Base-by-base conservation (phyloP, 495 filamentous ascomycete genomes). In the Tuber umbilicatum region DNA sequence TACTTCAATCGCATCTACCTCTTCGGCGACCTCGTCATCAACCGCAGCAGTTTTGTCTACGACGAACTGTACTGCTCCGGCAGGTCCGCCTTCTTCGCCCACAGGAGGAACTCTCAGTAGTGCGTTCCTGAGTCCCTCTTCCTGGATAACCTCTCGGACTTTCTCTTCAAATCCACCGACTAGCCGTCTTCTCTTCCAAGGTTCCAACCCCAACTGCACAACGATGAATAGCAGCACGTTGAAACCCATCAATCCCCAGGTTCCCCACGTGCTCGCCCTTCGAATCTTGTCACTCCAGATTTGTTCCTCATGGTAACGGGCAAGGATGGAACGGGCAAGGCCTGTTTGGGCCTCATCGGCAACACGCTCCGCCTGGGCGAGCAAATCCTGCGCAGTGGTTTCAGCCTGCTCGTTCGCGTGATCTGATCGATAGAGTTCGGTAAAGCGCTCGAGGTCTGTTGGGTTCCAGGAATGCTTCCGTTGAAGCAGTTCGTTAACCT, bases 241-340 rank as follows among this genome's bases (percentile, higher is more conserved):
- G 67, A 98, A 87, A 10, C 95, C 94, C 95, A 99, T 98, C 78
- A 99, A 84, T 0, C 95, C 95, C 91, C 96, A 97, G 3, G 95
- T 99, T 37, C 95, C 94, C 95, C 95, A 99, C 7, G 95, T 98
- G 79, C 90, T 93, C 88, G 97, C 97, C 74, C 95, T 86, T 64
- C 95, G 88, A 82, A 99, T 99, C 82, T 97, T 95, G 81, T 99
- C 95, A 79, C 91, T 94, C 95, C 95, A 99, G 69, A 99, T 97
- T 86, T 99, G 95, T 84, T 99, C 95, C 84, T 99, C 95, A 84
- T 99, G 95, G 84, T 99, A 99, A 40, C 95, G 89, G 41, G 90
- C 90, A 43, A 97, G 85, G 74, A 98, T 97, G 47, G 88, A 89
- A 55, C 90, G 88, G 81, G 90, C 92, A 69, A 99, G 85, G 80